Evolutionary conservation across 306 rosid species (phyloP).

Genomic region (Cotoneaster glaucophyllus): DNA sequence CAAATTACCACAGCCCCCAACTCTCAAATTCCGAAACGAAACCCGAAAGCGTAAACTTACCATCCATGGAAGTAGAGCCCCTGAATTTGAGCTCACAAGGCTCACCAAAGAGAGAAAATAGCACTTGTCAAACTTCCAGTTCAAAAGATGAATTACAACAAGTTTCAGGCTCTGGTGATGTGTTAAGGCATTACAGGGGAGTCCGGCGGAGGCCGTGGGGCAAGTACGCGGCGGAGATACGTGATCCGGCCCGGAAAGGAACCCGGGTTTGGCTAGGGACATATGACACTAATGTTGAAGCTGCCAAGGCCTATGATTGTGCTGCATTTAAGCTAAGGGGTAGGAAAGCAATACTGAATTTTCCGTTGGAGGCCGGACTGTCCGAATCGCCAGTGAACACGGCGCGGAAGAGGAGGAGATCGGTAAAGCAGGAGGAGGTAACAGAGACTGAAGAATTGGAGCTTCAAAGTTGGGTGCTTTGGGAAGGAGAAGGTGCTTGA

Average conservation of each 20-base stretch:
- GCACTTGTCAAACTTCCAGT: not conserved
- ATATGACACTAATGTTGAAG: slow-evolving; percentile 54
- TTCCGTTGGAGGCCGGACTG: slow-evolving; percentile 62
- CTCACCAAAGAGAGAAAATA: not conserved
- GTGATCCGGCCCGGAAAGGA: slow-evolving; percentile 64
- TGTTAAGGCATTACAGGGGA: slow-evolving; percentile 51
- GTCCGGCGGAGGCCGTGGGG: slow-evolving; percentile 86
- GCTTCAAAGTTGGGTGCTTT: slow-evolving; percentile 17
- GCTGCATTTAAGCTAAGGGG: slow-evolving; percentile 85
- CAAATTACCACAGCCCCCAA: slow-evolving; percentile 8
- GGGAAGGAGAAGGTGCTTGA: not conserved
- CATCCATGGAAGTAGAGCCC: not conserved
- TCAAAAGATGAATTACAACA: not conserved
- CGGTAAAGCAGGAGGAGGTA: not conserved
- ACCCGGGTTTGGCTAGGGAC: slow-evolving; percentile 85
- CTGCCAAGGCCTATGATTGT: slow-evolving; percentile 72
- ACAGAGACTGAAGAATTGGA: slow-evolving; percentile 12
- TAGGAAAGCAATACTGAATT: slow-evolving; percentile 61
- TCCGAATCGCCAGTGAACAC: slow-evolving; percentile 28
- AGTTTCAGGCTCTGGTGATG: not conserved
- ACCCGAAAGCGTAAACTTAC: slow-evolving; percentile 5
- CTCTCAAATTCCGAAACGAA: slow-evolving; percentile 10
- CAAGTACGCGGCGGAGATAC: slow-evolving; percentile 77
- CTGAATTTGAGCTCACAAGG: not conserved
- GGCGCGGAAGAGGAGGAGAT: slow-evolving; percentile 44